phyloP scores from a whole-genome alignment of 306 rosid species.

The Trichosanthes cucumerina region DNA sequence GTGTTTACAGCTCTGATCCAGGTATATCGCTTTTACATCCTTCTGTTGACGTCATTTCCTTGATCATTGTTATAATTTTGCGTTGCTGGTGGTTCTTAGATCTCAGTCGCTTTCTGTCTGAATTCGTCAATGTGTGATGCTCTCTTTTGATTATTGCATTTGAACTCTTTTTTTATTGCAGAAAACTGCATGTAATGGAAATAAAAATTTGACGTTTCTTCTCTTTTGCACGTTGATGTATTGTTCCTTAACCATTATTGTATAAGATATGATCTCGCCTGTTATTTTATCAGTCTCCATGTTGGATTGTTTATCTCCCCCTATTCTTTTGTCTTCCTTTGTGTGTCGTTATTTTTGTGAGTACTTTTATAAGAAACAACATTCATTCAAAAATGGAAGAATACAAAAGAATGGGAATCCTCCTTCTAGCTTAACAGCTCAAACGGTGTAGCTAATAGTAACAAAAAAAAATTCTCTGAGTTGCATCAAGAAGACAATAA shows the following conservation, averaged over 20 bases:
- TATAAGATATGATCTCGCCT: not conserved
- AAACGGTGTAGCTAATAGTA: not conserved
- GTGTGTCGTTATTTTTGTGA: not conserved
- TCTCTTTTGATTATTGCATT: not conserved
- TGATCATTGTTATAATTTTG: not conserved
- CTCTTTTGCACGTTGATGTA: not conserved
- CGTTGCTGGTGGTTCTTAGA: not conserved
- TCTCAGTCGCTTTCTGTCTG: too few species aligned
- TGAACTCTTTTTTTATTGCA: not conserved
- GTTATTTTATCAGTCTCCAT: not conserved
- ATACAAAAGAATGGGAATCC: not conserved
- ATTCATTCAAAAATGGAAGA: not conserved
- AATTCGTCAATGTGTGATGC: not conserved
- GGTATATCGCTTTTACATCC: conserved; percentile 24
- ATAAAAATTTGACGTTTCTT: not conserved
- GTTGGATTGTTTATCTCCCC: not conserved
- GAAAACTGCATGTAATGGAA: not conserved
- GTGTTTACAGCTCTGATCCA: conserved; percentile 71
- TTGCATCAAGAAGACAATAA: not conserved
- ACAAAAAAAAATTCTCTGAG: not conserved
- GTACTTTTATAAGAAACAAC: not conserved
- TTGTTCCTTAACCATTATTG: not conserved
- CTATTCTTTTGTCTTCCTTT: not conserved
- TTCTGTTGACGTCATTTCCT: not conserved
- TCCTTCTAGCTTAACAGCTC: not conserved